Conservation (phyloP, 2,329 filamentous ascomycete species). For the Pleomassaria siparia region DNA sequence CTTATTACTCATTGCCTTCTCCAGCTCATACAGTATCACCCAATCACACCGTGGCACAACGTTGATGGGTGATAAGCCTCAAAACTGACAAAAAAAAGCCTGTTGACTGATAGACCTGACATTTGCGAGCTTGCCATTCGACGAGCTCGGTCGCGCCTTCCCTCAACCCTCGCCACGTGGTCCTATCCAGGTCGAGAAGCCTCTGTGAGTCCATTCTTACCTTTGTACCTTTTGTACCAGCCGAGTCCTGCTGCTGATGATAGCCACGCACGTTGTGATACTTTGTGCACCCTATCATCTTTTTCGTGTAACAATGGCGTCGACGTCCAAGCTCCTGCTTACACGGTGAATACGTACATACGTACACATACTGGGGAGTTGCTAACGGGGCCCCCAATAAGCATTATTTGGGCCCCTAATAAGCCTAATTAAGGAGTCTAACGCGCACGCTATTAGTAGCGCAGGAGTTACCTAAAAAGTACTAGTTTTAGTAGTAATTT, state of each 20-base stretch:
- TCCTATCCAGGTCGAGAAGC: slow-evolving; percentile 18
- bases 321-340: no score
- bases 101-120: background rate
- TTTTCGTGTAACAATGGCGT: background rate
- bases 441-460: no score
- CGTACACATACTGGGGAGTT: no score
- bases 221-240: slow-evolving; percentile 8
- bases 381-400: no score
- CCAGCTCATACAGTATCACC: slow-evolving; percentile 1
- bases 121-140: slow-evolving; percentile 8
- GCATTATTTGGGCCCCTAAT: no score
- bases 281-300: background rate
- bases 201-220: slow-evolving; percentile 6
- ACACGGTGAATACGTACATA: no score
- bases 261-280: slow-evolving; percentile 16
- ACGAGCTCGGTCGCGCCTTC: slow-evolving; percentile 6
- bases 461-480: no score
- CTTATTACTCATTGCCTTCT: background rate
- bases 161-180: slow-evolving; percentile 24
- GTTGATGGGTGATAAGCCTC: slow-evolving; percentile 5
- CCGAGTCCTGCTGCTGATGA: slow-evolving; percentile 18
- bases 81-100: background rate
- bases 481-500: no score
- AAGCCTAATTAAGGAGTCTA: no score
- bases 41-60: slow-evolving; percentile 8